Base-by-base conservation (phyloP, 495 filamentous ascomycete genomes). In the Copromyces sp. region DNA sequence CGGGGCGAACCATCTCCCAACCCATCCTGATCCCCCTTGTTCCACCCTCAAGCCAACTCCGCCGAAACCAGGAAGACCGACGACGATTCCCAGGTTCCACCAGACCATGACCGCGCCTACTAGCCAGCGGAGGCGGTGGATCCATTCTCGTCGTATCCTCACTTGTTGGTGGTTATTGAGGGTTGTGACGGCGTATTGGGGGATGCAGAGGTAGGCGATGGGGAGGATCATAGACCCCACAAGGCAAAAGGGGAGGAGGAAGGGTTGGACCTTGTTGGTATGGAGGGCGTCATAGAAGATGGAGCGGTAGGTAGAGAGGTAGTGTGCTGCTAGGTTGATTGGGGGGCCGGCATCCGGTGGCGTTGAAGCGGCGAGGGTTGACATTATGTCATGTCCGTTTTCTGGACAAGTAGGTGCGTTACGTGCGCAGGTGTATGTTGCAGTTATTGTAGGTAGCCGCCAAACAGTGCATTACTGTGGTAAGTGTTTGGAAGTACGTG, bases 181-280 rank as follows among this genome's bases (percentile, higher is more conserved):
- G 12, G 14, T 17, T 8, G 6, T 0, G 47, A 61, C 24, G 29
- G 29, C 1, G 14, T 65, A 65, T 9, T 91, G 89, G 7, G 89
- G 89, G 69, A 92, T 83, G 24, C 85, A 78, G 9, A 92, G 84
- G 75, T 89, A 91, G 0, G 88, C 73, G 1, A 87, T 81, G 6
- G 84, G 84, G 11, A 90, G 73, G 12, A 90, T 17, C 84, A 79
- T n/a, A 5, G 85, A 71, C 9, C 84, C 84, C 5, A 88, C 70
- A 2, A 86, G 74, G n/a, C 83, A 81, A 73, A 82, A 87, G 4
- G 89, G 89, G 39, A 89, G 74, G 2, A 91, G 74, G 69, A 91
- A 85, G 8, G 89, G 89, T 47, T 80, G 75, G 32, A 83, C 82
- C 37, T 17, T 61, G 70, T 84, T 88, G 16, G 70, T 29, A 9